A percentile compares a stretch with the other conserved stretches of the same genome.
These are phyloP conservation scores for Rachicladosporium sp. DNA, from an alignment of 2,329 filamentous ascomycete species.

Conservation along the genomic window DNA sequence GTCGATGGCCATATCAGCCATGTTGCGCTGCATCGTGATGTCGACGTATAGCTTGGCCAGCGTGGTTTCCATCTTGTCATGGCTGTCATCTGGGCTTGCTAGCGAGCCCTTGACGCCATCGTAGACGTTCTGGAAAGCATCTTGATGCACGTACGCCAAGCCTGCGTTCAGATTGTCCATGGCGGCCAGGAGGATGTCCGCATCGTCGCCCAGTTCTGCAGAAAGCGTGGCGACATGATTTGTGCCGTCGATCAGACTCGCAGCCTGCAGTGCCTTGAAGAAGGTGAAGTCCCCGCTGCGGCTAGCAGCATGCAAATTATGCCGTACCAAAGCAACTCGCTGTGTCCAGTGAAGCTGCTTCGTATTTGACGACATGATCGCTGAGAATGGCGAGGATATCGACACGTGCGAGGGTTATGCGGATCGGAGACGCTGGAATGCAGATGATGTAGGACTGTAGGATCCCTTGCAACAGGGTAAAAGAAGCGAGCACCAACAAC, in stretches of 20 bases:
- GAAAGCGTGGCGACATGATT: constrained; percentile 34
- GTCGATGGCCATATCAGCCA: constrained; percentile 35
- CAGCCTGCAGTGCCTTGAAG: constrained; percentile 35
- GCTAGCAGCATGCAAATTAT: constrained; percentile 33
- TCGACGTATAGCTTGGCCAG: constrained; percentile 31
- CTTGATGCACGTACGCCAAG: constrained; percentile 35
- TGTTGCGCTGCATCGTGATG: constrained; percentile 32
- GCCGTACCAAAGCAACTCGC: constrained; percentile 31
- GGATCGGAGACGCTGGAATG: too few species aligned
- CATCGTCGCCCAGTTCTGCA: constrained; percentile 29
- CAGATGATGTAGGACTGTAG: too few species aligned
- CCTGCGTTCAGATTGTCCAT: constrained; percentile 35
- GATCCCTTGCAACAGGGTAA: too few species aligned
- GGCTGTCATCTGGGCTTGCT: constrained; percentile 14
- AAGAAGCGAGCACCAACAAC: too few species aligned
- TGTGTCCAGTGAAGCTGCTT: constrained; percentile 34
- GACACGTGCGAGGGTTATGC: too few species aligned
- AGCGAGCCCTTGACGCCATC: constrained; percentile 27
- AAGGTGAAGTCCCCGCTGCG: constrained; percentile 34
- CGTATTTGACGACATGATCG: constrained; percentile 13
- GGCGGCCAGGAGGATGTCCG: constrained; percentile 30
- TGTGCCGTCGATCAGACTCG: constrained; percentile 31
- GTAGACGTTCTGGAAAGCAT: constrained; percentile 35
- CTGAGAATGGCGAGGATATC: too few species aligned
- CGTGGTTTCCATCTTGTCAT: constrained; percentile 17